A percentile compares a stretch with the other conserved stretches of the same genome.
Evolutionary conservation across 2,329 filamentous ascomycete species (phyloP).

Genomic region (Colletotrichum incanum): DNA sequence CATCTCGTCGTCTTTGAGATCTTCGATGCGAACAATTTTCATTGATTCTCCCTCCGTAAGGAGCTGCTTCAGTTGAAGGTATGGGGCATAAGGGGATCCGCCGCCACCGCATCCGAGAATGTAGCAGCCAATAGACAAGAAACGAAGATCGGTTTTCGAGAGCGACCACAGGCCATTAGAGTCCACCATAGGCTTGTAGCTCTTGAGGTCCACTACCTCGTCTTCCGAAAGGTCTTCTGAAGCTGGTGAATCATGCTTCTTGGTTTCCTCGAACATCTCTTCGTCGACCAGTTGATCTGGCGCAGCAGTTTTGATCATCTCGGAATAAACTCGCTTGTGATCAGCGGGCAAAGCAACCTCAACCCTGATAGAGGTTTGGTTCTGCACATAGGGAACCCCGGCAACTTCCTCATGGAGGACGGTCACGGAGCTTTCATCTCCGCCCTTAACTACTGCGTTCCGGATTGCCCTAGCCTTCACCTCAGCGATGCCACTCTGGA

Average conservation of each 20-base stretch:
- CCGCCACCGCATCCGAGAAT: constrained; percentile 48
- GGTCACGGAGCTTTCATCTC: constrained; percentile 39
- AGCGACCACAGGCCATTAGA: constrained; percentile 44
- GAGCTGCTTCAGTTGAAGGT: constrained; percentile 44
- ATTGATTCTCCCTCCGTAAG: constrained; percentile 44
- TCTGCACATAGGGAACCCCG: constrained; percentile 46
- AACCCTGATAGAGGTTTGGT: constrained; percentile 45
- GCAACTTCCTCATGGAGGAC: constrained; percentile 46
- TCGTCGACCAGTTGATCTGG: constrained; percentile 31
- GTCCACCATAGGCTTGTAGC: constrained; percentile 36
- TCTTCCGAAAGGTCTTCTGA: neutral
- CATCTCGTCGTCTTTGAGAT: constrained; percentile 44
- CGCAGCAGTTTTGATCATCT: constrained; percentile 25
- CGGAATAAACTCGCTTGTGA: constrained; percentile 42
- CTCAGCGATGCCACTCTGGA: constrained; percentile 39
- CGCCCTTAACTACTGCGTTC: constrained; percentile 45
- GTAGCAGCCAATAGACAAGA: constrained; percentile 47
- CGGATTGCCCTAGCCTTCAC: constrained; percentile 43
- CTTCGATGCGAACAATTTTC: constrained; percentile 44
- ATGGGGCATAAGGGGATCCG: constrained; percentile 46
- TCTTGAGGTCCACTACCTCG: constrained; percentile 24
- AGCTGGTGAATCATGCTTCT: constrained; percentile 22
- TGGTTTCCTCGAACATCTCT: constrained; percentile 38
- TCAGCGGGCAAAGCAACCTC: constrained; percentile 45
- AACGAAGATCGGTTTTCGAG: constrained; percentile 46